A percentile compares a stretch with the other conserved stretches of the same genome.
Evolutionary conservation across 179 eudicot genomes (phyloP).

Genomic region (Corrigiola litoralis): DNA sequence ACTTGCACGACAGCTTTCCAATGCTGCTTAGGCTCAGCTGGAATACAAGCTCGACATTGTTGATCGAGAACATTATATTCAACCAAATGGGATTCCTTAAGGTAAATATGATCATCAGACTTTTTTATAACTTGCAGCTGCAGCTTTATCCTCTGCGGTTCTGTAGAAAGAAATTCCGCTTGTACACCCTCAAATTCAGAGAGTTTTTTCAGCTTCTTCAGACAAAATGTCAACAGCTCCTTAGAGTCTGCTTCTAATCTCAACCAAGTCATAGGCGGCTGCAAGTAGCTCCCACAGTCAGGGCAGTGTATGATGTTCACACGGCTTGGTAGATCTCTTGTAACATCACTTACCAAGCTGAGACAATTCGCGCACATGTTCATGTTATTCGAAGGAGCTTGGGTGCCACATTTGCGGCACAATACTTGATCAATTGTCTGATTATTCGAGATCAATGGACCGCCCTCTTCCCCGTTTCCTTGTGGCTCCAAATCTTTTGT

Average conservation of each 20-base stretch:
- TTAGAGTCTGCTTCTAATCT: slow-evolving; percentile 42
- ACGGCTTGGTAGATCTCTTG: slow-evolving; percentile 40
- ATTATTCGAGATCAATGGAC: slow-evolving; percentile 29
- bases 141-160: slow-evolving; percentile 39
- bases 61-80: slow-evolving; percentile 41
- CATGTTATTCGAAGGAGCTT: slow-evolving; percentile 48
- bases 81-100: slow-evolving; percentile 35
- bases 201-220: slow-evolving; percentile 35
- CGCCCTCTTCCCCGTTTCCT: too few relatives aligned
- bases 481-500: too few relatives aligned
- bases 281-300: slow-evolving; percentile 41
- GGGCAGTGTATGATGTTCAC: slow-evolving; percentile 43
- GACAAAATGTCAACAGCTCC: slow-evolving; percentile 42
- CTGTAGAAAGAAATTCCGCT: slow-evolving; percentile 38
- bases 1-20: slow-evolving; percentile 51
- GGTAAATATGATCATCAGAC: slow-evolving; percentile 33
- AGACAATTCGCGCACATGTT: slow-evolving; percentile 54
- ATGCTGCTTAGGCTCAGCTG: slow-evolving; percentile 37
- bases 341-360: slow-evolving; percentile 37
- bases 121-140: slow-evolving; percentile 37
- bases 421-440: slow-evolving; percentile 41
- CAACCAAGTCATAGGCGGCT: slow-evolving; percentile 61
- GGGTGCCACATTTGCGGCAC: slow-evolving; percentile 58
- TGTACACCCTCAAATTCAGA: slow-evolving; percentile 26
- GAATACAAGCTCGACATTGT: slow-evolving; percentile 39